Conservation (phyloP, 306 rosid species). For the Canavalia ensiformis region DNA sequence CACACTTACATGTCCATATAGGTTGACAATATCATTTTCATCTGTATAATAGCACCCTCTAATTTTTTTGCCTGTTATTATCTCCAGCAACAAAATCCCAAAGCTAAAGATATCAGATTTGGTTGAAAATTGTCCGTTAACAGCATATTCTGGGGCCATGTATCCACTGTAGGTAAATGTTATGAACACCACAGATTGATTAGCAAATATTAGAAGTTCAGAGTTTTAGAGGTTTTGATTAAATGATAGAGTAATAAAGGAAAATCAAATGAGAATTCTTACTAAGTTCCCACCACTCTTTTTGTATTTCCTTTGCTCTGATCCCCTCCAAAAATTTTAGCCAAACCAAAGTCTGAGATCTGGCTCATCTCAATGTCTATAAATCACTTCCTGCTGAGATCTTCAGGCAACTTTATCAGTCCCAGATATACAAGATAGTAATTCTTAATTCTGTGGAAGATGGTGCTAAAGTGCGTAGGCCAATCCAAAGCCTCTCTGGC, state of each 20-base stretch:
- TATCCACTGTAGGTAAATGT: conserved; percentile 6
- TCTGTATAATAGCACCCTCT: conserved; percentile 5
- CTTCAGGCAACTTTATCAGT: too few species aligned
- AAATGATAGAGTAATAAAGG: neutral
- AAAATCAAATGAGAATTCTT: conserved; percentile 30
- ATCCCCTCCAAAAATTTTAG: conserved; percentile 58
- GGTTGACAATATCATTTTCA: neutral
- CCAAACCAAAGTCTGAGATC: conserved; percentile 66
- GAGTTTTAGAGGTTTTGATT: too few species aligned
- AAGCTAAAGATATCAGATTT: conserved; percentile 38
- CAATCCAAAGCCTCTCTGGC: too few species aligned
- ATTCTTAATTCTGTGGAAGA: too few species aligned
- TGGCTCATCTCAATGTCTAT: conserved; percentile 53
- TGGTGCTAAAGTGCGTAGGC: too few species aligned
- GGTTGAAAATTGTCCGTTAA: conserved; percentile 21
- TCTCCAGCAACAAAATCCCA: conserved; percentile 38
- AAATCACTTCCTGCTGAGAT: too few species aligned
- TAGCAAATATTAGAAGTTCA: neutral
- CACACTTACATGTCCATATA: conserved; percentile 35
- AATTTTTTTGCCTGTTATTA: conserved; percentile 1
- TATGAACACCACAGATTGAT: neutral
- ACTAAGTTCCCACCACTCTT: conserved; percentile 59
- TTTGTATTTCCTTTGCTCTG: conserved; percentile 58
- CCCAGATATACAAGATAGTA: too few species aligned
- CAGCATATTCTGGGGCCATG: conserved; percentile 36